Conservation (phyloP, 495 filamentous ascomycete species). For the Penicillium argentinense region DNA sequence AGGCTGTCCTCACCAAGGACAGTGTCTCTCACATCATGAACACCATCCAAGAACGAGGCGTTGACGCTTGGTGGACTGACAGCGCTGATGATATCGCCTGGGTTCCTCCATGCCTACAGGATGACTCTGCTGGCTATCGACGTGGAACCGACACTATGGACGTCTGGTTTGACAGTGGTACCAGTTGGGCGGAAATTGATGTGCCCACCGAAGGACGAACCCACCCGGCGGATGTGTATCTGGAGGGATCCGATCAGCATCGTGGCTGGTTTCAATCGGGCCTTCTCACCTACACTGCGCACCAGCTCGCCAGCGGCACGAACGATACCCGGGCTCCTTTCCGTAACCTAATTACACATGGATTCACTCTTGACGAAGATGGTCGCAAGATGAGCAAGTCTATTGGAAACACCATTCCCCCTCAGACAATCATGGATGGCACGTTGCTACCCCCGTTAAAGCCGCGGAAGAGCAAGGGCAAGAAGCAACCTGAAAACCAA, state of each 20-base stretch:
- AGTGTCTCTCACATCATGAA: constrained; percentile 83
- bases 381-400: constrained; percentile 99
- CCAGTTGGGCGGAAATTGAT: constrained; percentile 75
- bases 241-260: constrained; percentile 94
- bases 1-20: constrained; percentile 72
- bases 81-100: constrained; percentile 68
- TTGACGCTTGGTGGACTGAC: constrained; percentile 93
- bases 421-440: constrained; percentile 81
- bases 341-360: constrained; percentile 85
- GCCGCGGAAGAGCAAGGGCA: constrained; percentile 52
- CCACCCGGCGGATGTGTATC: constrained; percentile 77
- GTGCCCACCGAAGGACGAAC: constrained; percentile 34
- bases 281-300: constrained; percentile 79
- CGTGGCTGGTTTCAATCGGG: constrained; percentile 99
- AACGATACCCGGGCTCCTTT: constrained; percentile 61
- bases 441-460: constrained; percentile 62
- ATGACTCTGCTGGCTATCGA: constrained; percentile 47
- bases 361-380: constrained; percentile 84
- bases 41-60: constrained; percentile 72
- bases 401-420: constrained; percentile 83
- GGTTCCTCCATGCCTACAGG: constrained; percentile 60
- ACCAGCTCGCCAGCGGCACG: constrained; percentile 48
- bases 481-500: constrained; percentile 47
- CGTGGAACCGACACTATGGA: constrained; percentile 98
- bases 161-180: constrained; percentile 99